Evolutionary conservation across 345 rosid species (phyloP), one percentile per base, ranked within the genome.

Genomic region (Rubroshorea leprosula): DNA sequence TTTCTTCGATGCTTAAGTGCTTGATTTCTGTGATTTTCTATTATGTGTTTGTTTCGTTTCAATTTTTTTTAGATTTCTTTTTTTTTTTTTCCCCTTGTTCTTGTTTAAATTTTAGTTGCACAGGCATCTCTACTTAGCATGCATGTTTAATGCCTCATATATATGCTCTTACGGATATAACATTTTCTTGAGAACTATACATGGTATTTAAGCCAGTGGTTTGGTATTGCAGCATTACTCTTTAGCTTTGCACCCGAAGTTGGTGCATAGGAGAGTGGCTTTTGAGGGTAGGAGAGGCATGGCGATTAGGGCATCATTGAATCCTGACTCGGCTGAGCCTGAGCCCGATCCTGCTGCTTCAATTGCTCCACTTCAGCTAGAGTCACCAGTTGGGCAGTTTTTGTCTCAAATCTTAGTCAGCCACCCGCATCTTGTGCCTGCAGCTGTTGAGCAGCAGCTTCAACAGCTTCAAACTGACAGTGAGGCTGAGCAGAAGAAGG

Each of bases 371-470:
- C 96, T 90, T 16, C 85, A 69, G 78, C 74, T 93, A 55, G 83
- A 87, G 63, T 93, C 99, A 39, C 96, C 96, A 0, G 74, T 83
- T n/a, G 97, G 99, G 51, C 96, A 85, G 77, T 87, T 93, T 61
- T 73, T 93, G 70, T 76, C 88, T 23, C 92, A 90, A 78, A 90
- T 93, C 46, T 60, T 93, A 66, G 45, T 71, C 24, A 93, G 83
- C 61, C 96, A 93, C 66, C 99, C 99, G 5, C 96, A 94, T 71
- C 97, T 94, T 22, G 77, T 94, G 62, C 92, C 90, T 51, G 97
- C 92, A 18, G 99, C 99, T 5, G 97, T 83, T 44, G 99, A 90
- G 71, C 90, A 87, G 74, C 95, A 87, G 77, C 96, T 94, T 46
- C 90, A 90, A 24, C 99, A 85, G 80, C 95, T 94, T 38, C 97